Evolutionary conservation across 2,329 filamentous ascomycete species (phyloP), one percentile per base, ranked within the genome.

Genomic region (Penicillium sp.): DNA sequence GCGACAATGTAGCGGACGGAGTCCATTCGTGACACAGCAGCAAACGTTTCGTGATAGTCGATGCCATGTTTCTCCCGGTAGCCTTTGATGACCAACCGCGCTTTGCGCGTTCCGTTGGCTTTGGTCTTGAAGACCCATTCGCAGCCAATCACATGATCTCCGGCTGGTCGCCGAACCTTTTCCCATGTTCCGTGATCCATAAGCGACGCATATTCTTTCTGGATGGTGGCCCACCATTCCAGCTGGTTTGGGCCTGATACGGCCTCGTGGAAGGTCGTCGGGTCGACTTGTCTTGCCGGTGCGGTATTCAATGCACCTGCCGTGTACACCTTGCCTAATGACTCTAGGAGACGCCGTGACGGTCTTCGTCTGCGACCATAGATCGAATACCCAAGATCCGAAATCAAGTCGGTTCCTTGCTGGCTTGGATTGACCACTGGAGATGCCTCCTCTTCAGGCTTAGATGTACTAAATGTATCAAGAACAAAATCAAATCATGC

Each of bases 121-220:
- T n/a, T n/a, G n/a, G n/a, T n/a, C n/a, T n/a, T n/a, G n/a, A n/a
- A n/a, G n/a, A n/a, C n/a, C n/a, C n/a, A n/a, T n/a, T n/a, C n/a
- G n/a, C n/a, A n/a, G n/a, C n/a, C n/a, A n/a, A n/a, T n/a, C n/a
- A n/a, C n/a, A n/a, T n/a, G n/a, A 35, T 52, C 50, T 46, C 27
- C 16, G 13, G 41, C 39, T 24, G 39, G 50, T 35, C 50, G 39
- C 14, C 16, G 39, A 29, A 52, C 35, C 29, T 39, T 51, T 51
- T 51, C 48, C 31, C 21, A 51, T 26, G 33, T 51, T 51, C 48
- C 21, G 35, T 43, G 48, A 29, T 51, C 48, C 22, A 51, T 35
- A 41, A 52, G 50, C 22, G 39, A 52, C 35, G 37, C 22, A 52
- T 52, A 52, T 52, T 52, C 49, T 52, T 52, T 52, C 49, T 52